Conservation (phyloP, 2,329 filamentous ascomycete species). For the Phaeophleospora eucalypticola region DNA sequence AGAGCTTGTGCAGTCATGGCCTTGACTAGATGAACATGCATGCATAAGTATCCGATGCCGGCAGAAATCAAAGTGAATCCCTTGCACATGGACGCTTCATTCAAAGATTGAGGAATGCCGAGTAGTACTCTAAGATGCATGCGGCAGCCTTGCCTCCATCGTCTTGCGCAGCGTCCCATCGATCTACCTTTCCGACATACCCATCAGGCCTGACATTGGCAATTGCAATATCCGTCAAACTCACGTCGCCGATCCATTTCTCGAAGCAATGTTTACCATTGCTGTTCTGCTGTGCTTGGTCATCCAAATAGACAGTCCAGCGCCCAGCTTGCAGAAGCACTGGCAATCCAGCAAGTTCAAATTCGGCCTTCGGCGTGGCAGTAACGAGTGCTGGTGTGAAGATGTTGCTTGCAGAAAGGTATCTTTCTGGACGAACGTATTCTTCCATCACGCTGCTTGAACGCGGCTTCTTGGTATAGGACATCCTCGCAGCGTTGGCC, state of each 20-base stretch:
- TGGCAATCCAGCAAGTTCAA: slow-evolving; percentile 65
- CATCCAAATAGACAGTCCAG: slow-evolving; percentile 71
- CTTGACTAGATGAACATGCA: too few relatives aligned
- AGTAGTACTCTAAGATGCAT: slow-evolving; percentile 53
- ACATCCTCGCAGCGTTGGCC: slow-evolving; percentile 55
- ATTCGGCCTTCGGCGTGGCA: slow-evolving; percentile 56
- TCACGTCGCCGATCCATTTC: slow-evolving; percentile 64
- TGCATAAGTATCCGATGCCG: too few relatives aligned
- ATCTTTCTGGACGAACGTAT: slow-evolving; percentile 64
- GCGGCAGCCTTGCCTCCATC: slow-evolving; percentile 32
- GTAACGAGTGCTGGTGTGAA: slow-evolving; percentile 69
- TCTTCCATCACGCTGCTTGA: slow-evolving; percentile 58
- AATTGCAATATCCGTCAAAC: slow-evolving; percentile 56
- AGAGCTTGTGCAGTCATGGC: too few relatives aligned
- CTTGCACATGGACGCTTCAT: too few relatives aligned
- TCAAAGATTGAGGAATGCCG: slow-evolving; percentile 42
- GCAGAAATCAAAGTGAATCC: too few relatives aligned
- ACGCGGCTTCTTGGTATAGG: slow-evolving; percentile 58
- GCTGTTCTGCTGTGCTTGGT: slow-evolving; percentile 55
- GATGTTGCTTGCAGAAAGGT: slow-evolving; percentile 62
- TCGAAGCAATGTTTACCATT: slow-evolving; percentile 53
- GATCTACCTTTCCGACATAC: slow-evolving; percentile 63
- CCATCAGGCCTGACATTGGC: slow-evolving; percentile 69
- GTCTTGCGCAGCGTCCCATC: too few relatives aligned
- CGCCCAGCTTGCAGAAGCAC: slow-evolving; percentile 58